phyloP scores from a whole-genome alignment of 495 filamentous ascomycete species.

The Tuber indicum region DNA sequence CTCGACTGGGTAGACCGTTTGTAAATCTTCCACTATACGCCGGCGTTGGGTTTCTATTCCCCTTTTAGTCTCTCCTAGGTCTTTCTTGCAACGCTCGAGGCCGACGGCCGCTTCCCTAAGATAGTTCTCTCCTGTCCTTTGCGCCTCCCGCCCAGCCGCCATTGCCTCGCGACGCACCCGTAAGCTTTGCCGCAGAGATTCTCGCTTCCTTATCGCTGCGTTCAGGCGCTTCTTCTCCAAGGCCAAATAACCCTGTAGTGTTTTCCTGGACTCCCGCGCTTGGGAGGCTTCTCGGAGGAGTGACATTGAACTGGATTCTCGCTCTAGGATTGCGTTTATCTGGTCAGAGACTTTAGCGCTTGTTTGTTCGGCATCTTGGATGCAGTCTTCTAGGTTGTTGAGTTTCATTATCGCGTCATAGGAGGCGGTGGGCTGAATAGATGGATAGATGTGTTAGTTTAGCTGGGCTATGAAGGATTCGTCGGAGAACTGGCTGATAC shows the following conservation, averaged over 20 bases:
- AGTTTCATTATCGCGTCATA: conserved; percentile 89
- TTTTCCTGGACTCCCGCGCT: conserved; percentile 34
- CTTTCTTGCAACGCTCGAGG: conserved; percentile 57
- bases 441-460: conserved; percentile 46
- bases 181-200: conserved; percentile 58
- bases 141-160: conserved; percentile 52
- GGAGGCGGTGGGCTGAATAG: conserved; percentile 59
- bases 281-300: conserved; percentile 35
- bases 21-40: conserved; percentile 76
- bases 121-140: conserved; percentile 53
- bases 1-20: conserved; percentile 70
- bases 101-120: conserved; percentile 43
- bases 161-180: conserved; percentile 61
- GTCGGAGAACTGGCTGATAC: conserved; percentile 13
- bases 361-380: conserved; percentile 81
- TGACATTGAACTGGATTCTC: conserved; percentile 37
- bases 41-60: conserved; percentile 72
- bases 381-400: conserved; percentile 81
- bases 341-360: conserved; percentile 66
- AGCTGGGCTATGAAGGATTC: conserved; percentile 34
- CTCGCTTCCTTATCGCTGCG: conserved; percentile 52
- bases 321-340: conserved; percentile 64
- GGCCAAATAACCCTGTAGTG: conserved; percentile 44
- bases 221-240: conserved; percentile 60
- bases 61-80: conserved; percentile 54